phyloP scores from a whole-genome alignment of 169 alveolate genomes.

The Eimeria acervulina region DNA sequence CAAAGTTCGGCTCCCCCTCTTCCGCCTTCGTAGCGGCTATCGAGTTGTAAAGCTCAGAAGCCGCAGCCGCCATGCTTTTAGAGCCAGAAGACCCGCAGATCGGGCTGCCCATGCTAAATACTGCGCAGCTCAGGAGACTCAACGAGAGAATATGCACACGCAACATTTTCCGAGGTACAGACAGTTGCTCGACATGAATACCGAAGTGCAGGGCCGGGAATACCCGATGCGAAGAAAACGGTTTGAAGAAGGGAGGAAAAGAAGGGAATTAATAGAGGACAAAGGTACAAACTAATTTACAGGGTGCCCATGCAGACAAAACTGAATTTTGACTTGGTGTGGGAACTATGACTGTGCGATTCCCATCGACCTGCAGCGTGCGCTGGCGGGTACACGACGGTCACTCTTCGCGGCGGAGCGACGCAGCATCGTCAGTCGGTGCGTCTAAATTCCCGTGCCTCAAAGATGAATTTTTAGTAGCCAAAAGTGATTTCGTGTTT shows the following conservation, averaged over 20 bases:
- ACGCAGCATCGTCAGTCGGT: too few species aligned
- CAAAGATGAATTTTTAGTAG: too few species aligned
- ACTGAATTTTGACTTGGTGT: too few species aligned
- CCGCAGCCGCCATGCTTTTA: background rate
- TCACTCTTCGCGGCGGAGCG: too few species aligned
- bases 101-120: background rate
- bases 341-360: too few species aligned
- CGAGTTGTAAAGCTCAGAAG: slow-evolving; percentile 1
- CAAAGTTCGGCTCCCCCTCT: slow-evolving; percentile 48
- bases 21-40: background rate
- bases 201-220: background rate
- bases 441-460: too few species aligned
- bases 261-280: too few species aligned
- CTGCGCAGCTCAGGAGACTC: background rate
- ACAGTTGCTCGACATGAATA: background rate
- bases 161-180: background rate
- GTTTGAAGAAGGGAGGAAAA: background rate
- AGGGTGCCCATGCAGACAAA: too few species aligned
- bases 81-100: background rate
- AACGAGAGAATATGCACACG: background rate
- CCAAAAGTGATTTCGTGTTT: too few species aligned
- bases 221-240: background rate
- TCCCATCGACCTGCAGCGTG: too few species aligned
- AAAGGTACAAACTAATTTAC: too few species aligned
- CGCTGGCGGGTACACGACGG: too few species aligned